Percentiles rank a stretch among this genome's conserved stretches.
phyloP scores from a whole-genome alignment of 148 eudicot species.

The Arbutus unedo region DNA sequence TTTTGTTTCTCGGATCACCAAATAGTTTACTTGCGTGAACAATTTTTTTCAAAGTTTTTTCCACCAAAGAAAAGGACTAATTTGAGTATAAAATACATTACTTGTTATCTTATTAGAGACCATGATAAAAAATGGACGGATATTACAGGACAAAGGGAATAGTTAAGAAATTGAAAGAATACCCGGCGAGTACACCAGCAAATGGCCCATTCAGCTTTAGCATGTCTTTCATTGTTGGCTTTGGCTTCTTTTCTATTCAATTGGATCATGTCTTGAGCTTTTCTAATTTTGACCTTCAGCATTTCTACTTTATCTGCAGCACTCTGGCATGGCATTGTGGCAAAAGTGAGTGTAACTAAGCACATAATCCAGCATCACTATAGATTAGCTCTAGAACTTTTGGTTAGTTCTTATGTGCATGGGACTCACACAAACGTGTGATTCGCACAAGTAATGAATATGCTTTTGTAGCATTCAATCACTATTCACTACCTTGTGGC shows the following conservation, averaged over 20 bases:
- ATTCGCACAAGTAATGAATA: not conserved
- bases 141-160: not conserved
- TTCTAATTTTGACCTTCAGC: constrained; percentile 40
- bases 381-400: not conserved
- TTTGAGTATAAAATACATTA: not conserved
- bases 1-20: not conserved
- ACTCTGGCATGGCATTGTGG: constrained; percentile 30
- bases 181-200: constrained; percentile 56
- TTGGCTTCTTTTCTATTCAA: constrained; percentile 37
- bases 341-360: not conserved
- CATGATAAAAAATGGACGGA: not conserved
- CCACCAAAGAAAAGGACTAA: not conserved
- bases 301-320: constrained; percentile 36
- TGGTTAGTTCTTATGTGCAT: not conserved
- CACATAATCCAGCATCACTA: not conserved
- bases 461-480: not conserved
- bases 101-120: not conserved
- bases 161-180: constrained; percentile 14
- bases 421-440: not conserved
- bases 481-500: not conserved
- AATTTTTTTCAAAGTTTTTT: not conserved
- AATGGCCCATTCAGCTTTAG: constrained; percentile 71
- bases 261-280: constrained; percentile 31
- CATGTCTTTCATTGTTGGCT: constrained; percentile 45
- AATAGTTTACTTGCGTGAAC: too few relatives aligned